Evolutionary conservation across 495 filamentous ascomycete genomes (phyloP).

Genomic region (Echria macrotheca): DNA sequence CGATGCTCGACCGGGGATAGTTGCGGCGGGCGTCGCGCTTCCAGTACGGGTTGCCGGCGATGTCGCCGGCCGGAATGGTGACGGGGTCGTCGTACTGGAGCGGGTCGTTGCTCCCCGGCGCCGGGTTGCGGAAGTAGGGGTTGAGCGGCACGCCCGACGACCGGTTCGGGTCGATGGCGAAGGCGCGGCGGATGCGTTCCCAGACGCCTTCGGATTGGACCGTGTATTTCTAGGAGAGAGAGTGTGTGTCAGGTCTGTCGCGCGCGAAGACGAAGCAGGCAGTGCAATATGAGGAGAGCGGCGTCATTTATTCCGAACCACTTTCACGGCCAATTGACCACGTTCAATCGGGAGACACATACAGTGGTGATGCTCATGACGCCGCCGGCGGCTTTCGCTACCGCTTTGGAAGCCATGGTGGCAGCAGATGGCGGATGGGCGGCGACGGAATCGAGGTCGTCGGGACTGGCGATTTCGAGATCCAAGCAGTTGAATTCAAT

Average conservation of each 20-base stretch:
- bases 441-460: not conserved
- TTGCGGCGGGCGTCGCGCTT: conserved; percentile 82
- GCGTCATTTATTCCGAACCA: too few species aligned
- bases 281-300: too few species aligned
- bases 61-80: conserved; percentile 84
- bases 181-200: conserved; percentile 69
- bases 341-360: too few species aligned
- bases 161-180: conserved; percentile 82
- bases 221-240: conserved; percentile 99
- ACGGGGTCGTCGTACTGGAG: conserved; percentile 80
- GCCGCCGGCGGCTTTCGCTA: conserved; percentile 43
- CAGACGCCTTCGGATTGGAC: conserved; percentile 86
- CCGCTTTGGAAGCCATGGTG: conserved; percentile 52
- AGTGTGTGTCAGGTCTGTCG: too few species aligned
- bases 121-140: conserved; percentile 82
- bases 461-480: not conserved
- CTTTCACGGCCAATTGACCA: conserved; percentile 7
- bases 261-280: too few species aligned
- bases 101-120: conserved; percentile 76
- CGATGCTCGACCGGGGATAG: conserved; percentile 76
- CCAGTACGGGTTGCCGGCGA: conserved; percentile 98
- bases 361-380: conserved; percentile 46
- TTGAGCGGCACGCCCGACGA: conserved; percentile 90
- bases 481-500: not conserved
- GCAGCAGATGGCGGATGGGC: conserved; percentile 10